phyloP scores from a whole-genome alignment of 208 protist species.

The Trypanosoma melophagium region DNA sequence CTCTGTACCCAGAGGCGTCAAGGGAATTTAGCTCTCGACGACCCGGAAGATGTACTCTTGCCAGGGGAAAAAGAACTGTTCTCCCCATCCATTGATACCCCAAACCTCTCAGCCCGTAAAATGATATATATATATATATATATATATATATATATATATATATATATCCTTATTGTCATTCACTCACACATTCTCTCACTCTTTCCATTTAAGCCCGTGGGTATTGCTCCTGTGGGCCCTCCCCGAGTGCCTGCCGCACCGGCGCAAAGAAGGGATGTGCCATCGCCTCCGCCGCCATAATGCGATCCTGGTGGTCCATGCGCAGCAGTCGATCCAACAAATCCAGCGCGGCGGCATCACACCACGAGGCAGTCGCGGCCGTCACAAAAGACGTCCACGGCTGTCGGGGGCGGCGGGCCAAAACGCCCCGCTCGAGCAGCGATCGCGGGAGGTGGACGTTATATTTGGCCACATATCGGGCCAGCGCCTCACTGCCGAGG shows the following conservation, averaged over 20 bases:
- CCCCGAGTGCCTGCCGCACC: conserved; percentile 58
- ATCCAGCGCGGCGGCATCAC: conserved; percentile 95
- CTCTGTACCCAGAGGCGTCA: no score
- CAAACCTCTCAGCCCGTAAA: no score
- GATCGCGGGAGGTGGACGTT: conserved; percentile 85
- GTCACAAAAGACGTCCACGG: conserved; percentile 55
- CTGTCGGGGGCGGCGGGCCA: conserved; percentile 24
- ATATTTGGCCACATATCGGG: conserved; percentile 97
- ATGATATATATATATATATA: no score
- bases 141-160: conserved; percentile 1
- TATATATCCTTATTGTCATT: neutral
- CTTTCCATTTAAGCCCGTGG: conserved; percentile 15
- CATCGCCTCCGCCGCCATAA: conserved; percentile 98
- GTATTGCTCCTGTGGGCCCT: conserved; percentile 66
- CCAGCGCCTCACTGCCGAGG: conserved; percentile 94
- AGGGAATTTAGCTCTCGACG: no score
- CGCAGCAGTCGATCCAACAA: conserved; percentile 96
- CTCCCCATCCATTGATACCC: no score
- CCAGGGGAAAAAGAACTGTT: no score
- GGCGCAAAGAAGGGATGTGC: conserved; percentile 97
- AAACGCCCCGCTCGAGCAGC: conserved; percentile 55
- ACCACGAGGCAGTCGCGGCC: conserved; percentile 69
- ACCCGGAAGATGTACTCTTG: no score
- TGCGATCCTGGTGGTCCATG: conserved; percentile 96
- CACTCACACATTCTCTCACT: no score